Evolutionary conservation across 225 moss, liverwort and hornwort genomes (phyloP).

Genomic region (Thuidium tamariscinum): DNA sequence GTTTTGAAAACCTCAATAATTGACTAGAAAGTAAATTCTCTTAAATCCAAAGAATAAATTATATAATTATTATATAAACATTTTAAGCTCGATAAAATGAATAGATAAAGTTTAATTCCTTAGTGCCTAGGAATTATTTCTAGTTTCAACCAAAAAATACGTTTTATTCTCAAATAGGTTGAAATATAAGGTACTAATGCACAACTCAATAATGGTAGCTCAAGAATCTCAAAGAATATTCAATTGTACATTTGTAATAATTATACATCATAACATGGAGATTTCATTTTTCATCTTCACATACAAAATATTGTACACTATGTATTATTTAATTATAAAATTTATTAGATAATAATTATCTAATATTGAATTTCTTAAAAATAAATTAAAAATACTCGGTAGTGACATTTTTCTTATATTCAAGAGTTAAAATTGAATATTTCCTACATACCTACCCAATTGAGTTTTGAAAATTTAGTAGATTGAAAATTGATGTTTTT

Average conservation of each 20-base stretch:
- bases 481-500: accelerated
- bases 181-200: background rate
- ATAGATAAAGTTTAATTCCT: background rate
- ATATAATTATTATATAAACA: background rate
- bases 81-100: background rate
- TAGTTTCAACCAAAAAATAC: background rate
- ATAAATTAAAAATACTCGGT: background rate
- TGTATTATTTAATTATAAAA: background rate
- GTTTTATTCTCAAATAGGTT: background rate
- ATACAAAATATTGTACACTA: background rate
- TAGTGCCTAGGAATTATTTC: background rate
- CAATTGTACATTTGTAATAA: background rate
- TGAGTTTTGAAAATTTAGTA: background rate
- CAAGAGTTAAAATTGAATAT: background rate
- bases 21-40: background rate
- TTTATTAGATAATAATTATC: accelerated
- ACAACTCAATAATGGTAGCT: background rate
- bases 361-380: background rate
- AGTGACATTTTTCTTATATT: background rate
- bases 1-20: background rate
- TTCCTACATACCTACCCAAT: background rate
- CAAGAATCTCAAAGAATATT: background rate
- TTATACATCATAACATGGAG: background rate
- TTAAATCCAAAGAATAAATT: background rate
- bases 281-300: background rate